Base-by-base conservation (phyloP, 1,284 basidiomycete genomes). In the Marasmius tenuissimus region DNA sequence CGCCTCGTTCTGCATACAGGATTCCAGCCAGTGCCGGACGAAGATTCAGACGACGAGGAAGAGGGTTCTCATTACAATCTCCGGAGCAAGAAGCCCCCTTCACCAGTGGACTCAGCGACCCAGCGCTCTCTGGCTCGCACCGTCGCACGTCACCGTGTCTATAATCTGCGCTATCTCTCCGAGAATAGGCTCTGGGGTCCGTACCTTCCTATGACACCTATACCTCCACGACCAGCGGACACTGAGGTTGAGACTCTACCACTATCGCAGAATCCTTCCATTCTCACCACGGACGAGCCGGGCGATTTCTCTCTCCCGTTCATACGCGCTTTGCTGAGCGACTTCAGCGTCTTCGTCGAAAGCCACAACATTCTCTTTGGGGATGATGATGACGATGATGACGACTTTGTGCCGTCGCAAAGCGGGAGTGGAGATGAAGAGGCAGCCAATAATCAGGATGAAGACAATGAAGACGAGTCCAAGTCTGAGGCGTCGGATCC, bases 121-220 rank as follows among this genome's bases (percentile, higher is more conserved):
- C 55, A 58, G 22, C 54, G 59, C n/a, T 55, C 49, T 38, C 16
- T 62, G 12, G 64, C 64, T 3, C 49, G 64, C 12, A 59, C 39
- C 20, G 49, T 61, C n/a, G 59, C 64, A 7, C 42, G 62, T 12
- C 56, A 60, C 35, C 57, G 59, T 14, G 79, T 77, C 11, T 81
- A 82, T 62, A 71, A 78, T 57, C 73, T 82, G 70, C 67, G 69
- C n/a, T 81, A 81, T 61, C 72, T 80, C 27, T 68, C 67, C 3
- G 65, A 64, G 3, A 69, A 72, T 22, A 69, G 79, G 34, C 59
- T 72, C 20, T 81, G 75, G 73, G 80, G 81, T 0, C 80, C 80
- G 1, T 82, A 71, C 64, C 69, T 75, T 5, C 63, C 64, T 1
- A 69, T 72, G 14, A 51, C 27, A 2, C 18, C 50, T 8, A 27